phyloP scores from a whole-genome alignment of 2,329 filamentous ascomycete genomes.

The Ascochyta koolunga region DNA sequence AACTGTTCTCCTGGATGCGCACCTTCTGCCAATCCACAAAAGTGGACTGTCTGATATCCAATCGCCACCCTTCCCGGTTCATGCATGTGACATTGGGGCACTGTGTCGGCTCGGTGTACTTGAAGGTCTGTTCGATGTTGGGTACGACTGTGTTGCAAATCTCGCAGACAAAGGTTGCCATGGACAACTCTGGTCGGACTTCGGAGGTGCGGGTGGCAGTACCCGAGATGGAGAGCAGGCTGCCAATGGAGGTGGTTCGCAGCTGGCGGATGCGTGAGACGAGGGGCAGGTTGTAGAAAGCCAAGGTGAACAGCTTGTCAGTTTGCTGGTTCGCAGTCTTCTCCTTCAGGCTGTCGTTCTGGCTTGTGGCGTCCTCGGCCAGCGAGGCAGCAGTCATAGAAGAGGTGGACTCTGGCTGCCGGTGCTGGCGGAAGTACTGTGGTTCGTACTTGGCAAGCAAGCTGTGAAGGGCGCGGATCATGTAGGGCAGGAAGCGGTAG shows the following conservation, averaged over 20 bases:
- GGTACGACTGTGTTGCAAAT: conserved; percentile 82
- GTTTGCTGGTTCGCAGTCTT: conserved; percentile 92
- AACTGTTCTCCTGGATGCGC: conserved; percentile 96
- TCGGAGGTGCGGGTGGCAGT: conserved; percentile 97
- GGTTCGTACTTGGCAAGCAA: conserved; percentile 95
- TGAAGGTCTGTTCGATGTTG: conserved; percentile 96
- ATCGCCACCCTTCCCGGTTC: conserved; percentile 89
- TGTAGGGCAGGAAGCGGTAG: conserved; percentile 92
- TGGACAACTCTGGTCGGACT: conserved; percentile 88
- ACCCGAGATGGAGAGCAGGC: conserved; percentile 92
- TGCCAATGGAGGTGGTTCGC: conserved; percentile 87
- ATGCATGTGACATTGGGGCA: conserved; percentile 87
- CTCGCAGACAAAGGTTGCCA: conserved; percentile 92
- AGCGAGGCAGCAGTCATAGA: conserved; percentile 72
- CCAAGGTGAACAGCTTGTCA: conserved; percentile 91
- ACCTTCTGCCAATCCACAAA: conserved; percentile 99
- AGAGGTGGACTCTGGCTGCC: conserved; percentile 77
- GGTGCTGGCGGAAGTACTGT: conserved; percentile 89
- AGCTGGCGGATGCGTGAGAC: conserved; percentile 85
- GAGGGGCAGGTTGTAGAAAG: conserved; percentile 90
- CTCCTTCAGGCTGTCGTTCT: conserved; percentile 63
- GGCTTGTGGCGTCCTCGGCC: conserved; percentile 63
- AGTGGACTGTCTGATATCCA: conserved; percentile 96
- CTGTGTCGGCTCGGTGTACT: conserved; percentile 95
- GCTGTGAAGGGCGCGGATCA: conserved; percentile 86